Evolutionary conservation across 176 grass and related monocot species (phyloP), one percentile per base, ranked within the genome.

Genomic region (Carex kokanica): DNA sequence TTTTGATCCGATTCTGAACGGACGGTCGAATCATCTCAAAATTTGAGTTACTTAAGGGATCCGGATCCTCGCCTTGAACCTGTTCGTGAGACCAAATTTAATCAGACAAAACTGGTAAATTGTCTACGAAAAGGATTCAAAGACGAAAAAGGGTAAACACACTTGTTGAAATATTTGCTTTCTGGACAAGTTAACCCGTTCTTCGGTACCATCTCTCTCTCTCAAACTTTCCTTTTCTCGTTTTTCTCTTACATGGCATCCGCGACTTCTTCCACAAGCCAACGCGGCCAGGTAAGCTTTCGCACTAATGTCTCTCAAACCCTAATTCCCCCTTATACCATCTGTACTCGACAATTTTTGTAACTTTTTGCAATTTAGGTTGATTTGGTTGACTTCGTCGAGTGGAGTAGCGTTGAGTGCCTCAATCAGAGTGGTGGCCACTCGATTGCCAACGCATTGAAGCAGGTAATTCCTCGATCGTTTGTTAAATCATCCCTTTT

Each of bases 351-450:
- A 71, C 60, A 59, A 77, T 67, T 56, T 58, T 65, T 80, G 13
- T 74, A 51, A 31, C 68, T 81, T 54, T 64, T 85, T 49, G 83
- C n/a, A 88, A 86, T 88, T 23, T 83, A 99, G 97, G 97, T 95
- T 84, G 97, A 99, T 92, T 91, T 99, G 79, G 89, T 93, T 81
- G 93, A 99, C 84, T 93, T 99, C 79, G 87, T 99, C 77, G 97
- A 99, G 68, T 99, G 97, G 97, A 99, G 80, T 82, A 85, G 97
- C 89, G 91, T 99, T 24, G 97, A 99, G 78, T 99, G 97, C 85
- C 97, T 99, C 84, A 99, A 99, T 81, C 97, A 99, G 89, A 88
- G 84, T 78, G 71, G 91, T 6, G 84, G 84, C 65, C 91, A 99
- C 78, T 74, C 74, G n/a, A 66, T 96, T 78, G 49, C 78, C 80